Percentiles rank a stretch among this genome's conserved stretches.
Conservation (phyloP, 495 filamentous ascomycete genomes). For the Neurospora tetraspora region DNA sequence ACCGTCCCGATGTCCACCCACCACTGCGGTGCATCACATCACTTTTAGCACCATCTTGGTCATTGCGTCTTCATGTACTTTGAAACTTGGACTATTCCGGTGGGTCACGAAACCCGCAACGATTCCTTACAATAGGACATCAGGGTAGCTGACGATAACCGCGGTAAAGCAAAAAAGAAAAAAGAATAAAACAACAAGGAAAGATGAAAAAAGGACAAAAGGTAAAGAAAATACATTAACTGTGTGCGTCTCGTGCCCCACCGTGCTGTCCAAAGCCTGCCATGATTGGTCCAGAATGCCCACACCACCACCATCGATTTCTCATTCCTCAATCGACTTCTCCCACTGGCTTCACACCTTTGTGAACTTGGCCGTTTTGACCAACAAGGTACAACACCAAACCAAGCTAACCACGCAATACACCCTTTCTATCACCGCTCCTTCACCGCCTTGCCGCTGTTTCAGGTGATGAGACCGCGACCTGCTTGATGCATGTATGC, state of each 20-base stretch:
- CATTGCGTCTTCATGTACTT: background rate
- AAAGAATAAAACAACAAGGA: background rate
- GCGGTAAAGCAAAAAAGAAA: background rate
- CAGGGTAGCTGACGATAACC: background rate
- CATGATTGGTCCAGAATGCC: background rate
- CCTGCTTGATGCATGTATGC: background rate
- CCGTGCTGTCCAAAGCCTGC: background rate
- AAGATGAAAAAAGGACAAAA: background rate
- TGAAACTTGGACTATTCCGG: background rate
- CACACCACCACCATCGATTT: background rate
- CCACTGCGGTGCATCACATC: background rate
- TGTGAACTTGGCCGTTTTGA: background rate
- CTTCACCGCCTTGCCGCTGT: background rate
- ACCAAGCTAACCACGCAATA: background rate
- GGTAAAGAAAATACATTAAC: too few relatives aligned
- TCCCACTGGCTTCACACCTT: background rate
- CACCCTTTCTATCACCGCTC: background rate
- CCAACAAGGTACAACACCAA: background rate
- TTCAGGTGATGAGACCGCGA: background rate
- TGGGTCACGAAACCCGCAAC: background rate
- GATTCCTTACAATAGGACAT: background rate
- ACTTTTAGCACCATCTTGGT: background rate
- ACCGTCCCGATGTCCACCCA: background rate
- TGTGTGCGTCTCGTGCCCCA: background rate
- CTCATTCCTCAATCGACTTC: background rate